Conservation (phyloP, 345 rosid genomes). For the Durio zibethinus region DNA sequence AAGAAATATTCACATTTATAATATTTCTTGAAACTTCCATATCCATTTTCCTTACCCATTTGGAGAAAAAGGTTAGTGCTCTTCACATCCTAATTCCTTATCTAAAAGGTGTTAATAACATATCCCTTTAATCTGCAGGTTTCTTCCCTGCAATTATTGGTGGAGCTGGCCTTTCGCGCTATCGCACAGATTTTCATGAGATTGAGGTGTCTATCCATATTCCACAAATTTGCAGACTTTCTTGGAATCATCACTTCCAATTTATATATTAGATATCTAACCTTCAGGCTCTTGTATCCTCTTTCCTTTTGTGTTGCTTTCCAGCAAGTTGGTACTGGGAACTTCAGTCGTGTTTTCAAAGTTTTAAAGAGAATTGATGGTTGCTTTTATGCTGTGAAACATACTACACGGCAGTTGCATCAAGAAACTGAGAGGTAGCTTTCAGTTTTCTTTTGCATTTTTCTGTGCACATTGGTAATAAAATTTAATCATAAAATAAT, state of each 20-base stretch:
- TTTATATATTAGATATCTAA: not conserved
- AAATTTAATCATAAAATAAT: not conserved
- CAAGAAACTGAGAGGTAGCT: slow-evolving; percentile 75
- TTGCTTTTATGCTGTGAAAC: slow-evolving; percentile 90
- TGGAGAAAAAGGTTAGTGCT: not conserved
- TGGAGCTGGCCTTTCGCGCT: slow-evolving; percentile 92
- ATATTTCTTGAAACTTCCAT: not conserved
- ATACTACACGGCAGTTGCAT: slow-evolving; percentile 59
- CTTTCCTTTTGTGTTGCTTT: slow-evolving; percentile 19
- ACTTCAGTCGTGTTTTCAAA: slow-evolving; percentile 86
- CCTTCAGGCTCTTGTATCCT: not conserved
- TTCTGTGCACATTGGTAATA: not conserved
- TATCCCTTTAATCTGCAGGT: slow-evolving; percentile 41
- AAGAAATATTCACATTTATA: not conserved
- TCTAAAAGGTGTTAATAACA: not conserved
- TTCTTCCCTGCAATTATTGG: slow-evolving; percentile 52
- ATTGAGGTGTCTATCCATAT: slow-evolving; percentile 52
- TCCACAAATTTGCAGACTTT: not conserved
- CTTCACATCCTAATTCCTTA: slow-evolving; percentile 13
- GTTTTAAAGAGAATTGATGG: slow-evolving; percentile 95
- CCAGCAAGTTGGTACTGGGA: slow-evolving; percentile 86
- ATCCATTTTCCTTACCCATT: not conserved
- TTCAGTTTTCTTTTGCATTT: not conserved
- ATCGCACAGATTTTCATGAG: slow-evolving; percentile 90
- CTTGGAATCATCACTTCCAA: not conserved